phyloP scores from a whole-genome alignment of 768 basidiomycete genomes.

The Astraeus odoratus region DNA sequence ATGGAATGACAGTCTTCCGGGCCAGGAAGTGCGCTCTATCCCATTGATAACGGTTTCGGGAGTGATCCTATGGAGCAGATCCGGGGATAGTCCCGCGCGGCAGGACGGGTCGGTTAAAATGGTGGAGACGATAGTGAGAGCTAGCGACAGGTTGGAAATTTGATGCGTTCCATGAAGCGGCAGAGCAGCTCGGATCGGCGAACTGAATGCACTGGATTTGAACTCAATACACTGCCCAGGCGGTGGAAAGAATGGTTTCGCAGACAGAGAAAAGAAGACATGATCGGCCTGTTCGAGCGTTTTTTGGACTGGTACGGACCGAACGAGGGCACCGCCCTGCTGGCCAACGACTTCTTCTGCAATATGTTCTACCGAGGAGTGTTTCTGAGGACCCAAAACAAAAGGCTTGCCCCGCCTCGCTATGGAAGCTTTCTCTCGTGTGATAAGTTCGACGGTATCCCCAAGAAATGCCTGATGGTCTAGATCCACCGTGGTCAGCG shows the following conservation, averaged over 20 bases:
- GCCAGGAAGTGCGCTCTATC: conserved; percentile 60
- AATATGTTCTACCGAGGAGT: conserved; percentile 40
- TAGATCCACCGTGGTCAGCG: conserved; percentile 79
- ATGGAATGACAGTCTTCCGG: conserved; percentile 77
- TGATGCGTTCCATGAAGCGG: conserved; percentile 81
- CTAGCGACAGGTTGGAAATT: conserved; percentile 71
- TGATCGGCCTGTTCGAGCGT: conserved; percentile 29
- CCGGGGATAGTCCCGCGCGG: conserved; percentile 11
- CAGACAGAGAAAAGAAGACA: conserved; percentile 24
- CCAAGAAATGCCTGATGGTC: conserved; percentile 94
- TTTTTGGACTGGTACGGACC: conserved; percentile 27
- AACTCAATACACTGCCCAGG: conserved; percentile 38
- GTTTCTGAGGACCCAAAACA: conserved; percentile 58
- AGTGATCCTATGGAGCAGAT: conserved; percentile 35
- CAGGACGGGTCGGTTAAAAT: conserved; percentile 39
- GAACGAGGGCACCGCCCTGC: conserved; percentile 37
- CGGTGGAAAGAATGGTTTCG: conserved; percentile 26
- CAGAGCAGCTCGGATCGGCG: conserved; percentile 43
- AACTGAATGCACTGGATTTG: conserved; percentile 36
- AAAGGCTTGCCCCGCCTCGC: conserved; percentile 55
- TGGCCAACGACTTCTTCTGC: conserved; percentile 37
- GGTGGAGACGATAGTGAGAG: conserved; percentile 53
- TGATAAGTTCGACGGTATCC: conserved; percentile 62
- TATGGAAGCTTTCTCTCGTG: conserved; percentile 80
- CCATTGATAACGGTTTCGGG: conserved; percentile 47